Conservation (phyloP, 2,329 filamentous ascomycete species). For the Colletotrichum sp. region DNA sequence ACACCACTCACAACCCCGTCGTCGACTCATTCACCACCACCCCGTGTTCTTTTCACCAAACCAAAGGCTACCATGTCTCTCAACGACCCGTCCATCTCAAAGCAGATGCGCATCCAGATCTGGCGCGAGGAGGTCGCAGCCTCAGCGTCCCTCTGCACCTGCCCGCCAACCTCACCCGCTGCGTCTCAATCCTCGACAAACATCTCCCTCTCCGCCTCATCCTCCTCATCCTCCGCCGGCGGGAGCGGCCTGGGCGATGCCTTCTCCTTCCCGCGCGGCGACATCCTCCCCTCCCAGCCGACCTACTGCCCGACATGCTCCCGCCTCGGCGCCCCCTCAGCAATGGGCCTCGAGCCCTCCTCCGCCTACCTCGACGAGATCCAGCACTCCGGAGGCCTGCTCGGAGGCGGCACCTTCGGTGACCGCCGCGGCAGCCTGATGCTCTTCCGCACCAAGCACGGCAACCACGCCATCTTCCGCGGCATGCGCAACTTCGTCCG, state of each 20-base stretch:
- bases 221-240: conserved; percentile 21
- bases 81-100: background rate
- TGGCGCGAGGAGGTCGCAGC: conserved; percentile 56
- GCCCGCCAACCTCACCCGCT: conserved; percentile 32
- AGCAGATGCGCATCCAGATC: conserved; percentile 44
- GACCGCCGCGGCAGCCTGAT: background rate
- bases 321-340: conserved; percentile 15
- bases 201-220: conserved; percentile 24
- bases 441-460: conserved; percentile 5
- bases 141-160: conserved; percentile 37
- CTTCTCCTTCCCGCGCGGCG: conserved; percentile 20
- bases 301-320: conserved; percentile 16
- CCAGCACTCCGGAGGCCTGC: background rate
- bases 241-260: conserved; percentile 4
- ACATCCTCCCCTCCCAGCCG: conserved; percentile 14
- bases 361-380: conserved; percentile 6
- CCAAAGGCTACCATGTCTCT: background rate
- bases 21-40: background rate
- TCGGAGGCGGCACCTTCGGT: background rate
- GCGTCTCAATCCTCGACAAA: conserved; percentile 26
- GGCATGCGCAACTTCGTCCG: conserved; percentile 18
- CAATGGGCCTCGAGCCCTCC: conserved; percentile 13
- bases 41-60: background rate
- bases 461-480: conserved; percentile 13
- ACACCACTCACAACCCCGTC: background rate